Percentiles rank a stretch among this genome's conserved stretches.
Conservation (phyloP, 2,329 filamentous ascomycete genomes). For the Nothopassalora personata region DNA sequence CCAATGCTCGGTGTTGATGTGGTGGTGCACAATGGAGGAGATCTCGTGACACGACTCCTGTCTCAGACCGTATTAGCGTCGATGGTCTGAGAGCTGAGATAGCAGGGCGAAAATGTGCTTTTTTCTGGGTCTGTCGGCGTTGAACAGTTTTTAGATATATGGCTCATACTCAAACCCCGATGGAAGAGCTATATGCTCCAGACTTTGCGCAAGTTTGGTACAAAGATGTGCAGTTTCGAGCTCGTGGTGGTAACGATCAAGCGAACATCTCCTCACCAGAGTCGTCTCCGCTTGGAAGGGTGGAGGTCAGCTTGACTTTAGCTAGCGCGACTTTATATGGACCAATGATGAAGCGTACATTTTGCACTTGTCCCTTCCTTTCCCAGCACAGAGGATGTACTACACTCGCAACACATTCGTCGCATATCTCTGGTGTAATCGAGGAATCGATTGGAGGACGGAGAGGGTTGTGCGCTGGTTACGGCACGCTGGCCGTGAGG, state of each 20-base stretch:
- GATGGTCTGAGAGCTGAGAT: neutral
- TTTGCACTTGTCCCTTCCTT: neutral
- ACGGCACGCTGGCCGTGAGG: too few relatives aligned
- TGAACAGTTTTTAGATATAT: too few relatives aligned
- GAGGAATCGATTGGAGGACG: too few relatives aligned
- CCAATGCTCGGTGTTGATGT: too few relatives aligned
- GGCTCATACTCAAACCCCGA: neutral
- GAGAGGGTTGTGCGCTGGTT: too few relatives aligned
- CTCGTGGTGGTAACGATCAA: neutral
- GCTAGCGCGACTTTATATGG: neutral
- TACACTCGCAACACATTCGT: too few relatives aligned
- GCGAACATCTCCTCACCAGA: neutral
- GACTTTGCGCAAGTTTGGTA: neutral
- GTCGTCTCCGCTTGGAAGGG: neutral
- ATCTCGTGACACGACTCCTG: too few relatives aligned
- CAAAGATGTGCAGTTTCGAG: neutral
- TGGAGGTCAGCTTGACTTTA: neutral
- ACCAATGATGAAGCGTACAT: neutral
- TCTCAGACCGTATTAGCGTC: too few relatives aligned
- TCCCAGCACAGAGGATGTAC: too few relatives aligned
- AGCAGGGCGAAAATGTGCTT: neutral
- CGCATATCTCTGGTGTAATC: too few relatives aligned
- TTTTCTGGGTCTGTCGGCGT: neutral
- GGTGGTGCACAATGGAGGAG: too few relatives aligned
- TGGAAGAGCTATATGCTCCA: neutral